phyloP scores from a whole-genome alignment of 192 early-diverging fungal species.

The Backusella sp. region DNA sequence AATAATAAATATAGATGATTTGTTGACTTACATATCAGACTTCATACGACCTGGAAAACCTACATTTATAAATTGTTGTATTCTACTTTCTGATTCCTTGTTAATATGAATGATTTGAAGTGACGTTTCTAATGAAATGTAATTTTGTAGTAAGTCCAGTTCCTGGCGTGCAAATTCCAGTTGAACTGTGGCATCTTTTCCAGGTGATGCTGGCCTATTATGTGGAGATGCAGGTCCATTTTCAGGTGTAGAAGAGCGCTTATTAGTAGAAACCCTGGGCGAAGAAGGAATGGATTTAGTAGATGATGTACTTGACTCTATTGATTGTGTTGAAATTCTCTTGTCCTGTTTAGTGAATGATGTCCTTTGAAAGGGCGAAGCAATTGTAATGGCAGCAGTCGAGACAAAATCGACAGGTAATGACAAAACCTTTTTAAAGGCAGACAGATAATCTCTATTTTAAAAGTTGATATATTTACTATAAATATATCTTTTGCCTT shows the following conservation, averaged over 20 bases:
- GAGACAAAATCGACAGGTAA: constrained; percentile 43
- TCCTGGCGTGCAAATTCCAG: constrained; percentile 54
- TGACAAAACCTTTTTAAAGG: constrained; percentile 51
- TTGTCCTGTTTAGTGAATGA: not conserved
- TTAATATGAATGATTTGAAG: constrained; percentile 88
- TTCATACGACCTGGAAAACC: constrained; percentile 62
- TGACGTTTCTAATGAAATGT: constrained; percentile 78
- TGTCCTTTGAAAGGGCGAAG: constrained; percentile 25
- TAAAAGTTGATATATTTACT: not conserved
- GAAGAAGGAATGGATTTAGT: not conserved
- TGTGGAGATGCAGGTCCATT: not conserved
- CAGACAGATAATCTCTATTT: constrained; percentile 49
- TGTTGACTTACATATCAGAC: constrained; percentile 49
- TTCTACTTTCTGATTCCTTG: constrained; percentile 69
- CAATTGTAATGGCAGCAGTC: constrained; percentile 33
- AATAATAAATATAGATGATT: not conserved
- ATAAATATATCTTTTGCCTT: not conserved
- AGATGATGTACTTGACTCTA: constrained; percentile 13
- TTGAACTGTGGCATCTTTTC: constrained; percentile 50
- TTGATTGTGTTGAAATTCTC: not conserved
- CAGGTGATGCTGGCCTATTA: not conserved
- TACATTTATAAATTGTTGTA: constrained; percentile 55
- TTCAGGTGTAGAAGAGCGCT: not conserved
- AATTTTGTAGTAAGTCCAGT: constrained; percentile 56
- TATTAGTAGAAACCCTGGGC: not conserved